Conservation (phyloP, 257 asterid species). For the Penstemon eatonii region DNA sequence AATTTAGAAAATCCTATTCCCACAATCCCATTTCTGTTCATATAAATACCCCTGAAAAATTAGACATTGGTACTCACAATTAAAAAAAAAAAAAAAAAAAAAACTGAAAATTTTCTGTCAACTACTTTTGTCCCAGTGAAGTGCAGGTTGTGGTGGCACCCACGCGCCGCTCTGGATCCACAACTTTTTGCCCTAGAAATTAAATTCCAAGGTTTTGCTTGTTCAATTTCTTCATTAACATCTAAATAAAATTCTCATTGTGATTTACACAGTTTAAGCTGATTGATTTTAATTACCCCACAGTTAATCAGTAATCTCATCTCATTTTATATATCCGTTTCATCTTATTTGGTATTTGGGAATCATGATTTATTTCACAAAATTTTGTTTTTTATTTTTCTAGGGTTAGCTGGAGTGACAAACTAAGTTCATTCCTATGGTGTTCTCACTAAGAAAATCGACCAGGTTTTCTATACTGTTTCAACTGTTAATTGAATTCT, state of each 20-base stretch:
- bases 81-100: too few relatives aligned
- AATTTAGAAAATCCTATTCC: too few relatives aligned
- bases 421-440: constrained; percentile 83
- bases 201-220: too few relatives aligned
- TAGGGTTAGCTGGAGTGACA: constrained; percentile 97
- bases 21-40: too few relatives aligned
- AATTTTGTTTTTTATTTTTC: background rate
- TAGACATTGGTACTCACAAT: too few relatives aligned
- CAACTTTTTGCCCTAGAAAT: background rate
- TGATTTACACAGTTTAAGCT: background rate
- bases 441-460: constrained; percentile 92
- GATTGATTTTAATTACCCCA: too few relatives aligned
- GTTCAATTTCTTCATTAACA: too few relatives aligned
- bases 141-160: constrained; percentile 31
- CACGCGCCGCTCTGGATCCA: constrained; percentile 22
- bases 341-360: too few relatives aligned
- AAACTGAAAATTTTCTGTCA: too few relatives aligned
- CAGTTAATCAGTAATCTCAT: constrained; percentile 48
- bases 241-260: background rate
- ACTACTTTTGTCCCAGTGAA: background rate
- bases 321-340: background rate
- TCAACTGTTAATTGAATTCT: constrained; percentile 5
- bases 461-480: constrained; percentile 50
- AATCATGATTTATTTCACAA: background rate
- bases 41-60: too few relatives aligned